Conservation (phyloP, 2,329 filamentous ascomycete genomes). For the Fusarium nodosum region DNA sequence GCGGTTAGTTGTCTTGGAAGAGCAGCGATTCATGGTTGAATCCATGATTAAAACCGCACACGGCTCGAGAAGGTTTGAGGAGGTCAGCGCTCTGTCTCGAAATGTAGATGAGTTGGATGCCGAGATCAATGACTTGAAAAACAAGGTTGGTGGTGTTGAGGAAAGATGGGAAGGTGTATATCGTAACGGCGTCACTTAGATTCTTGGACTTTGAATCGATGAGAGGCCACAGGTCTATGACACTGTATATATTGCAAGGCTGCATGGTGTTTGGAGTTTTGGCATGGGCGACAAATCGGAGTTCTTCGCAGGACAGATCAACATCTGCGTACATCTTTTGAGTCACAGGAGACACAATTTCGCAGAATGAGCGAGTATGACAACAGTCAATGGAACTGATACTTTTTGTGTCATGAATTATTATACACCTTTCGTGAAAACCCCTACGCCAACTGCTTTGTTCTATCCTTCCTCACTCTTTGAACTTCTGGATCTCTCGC, state of each 20-base stretch:
- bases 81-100: conserved; percentile 81
- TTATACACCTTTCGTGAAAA: conserved; percentile 36
- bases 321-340: conserved; percentile 13
- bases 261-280: conserved; percentile 54
- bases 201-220: neutral
- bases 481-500: conserved; percentile 7
- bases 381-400: conserved; percentile 20
- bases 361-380: conserved; percentile 6
- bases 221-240: neutral
- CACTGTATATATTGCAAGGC: conserved; percentile 41
- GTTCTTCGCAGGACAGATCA: conserved; percentile 16
- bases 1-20: conserved; percentile 84
- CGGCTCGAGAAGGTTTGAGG: conserved; percentile 84
- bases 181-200: conserved; percentile 48
- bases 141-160: conserved; percentile 76
- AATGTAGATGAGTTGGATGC: conserved; percentile 86
- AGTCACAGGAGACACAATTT: neutral
- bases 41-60: conserved; percentile 86
- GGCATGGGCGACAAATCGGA: conserved; percentile 13
- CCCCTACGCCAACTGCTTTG: conserved; percentile 7
- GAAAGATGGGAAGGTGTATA: conserved; percentile 68
- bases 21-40: conserved; percentile 90
- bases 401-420: conserved; percentile 34
- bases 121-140: conserved; percentile 78
- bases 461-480: conserved; percentile 5